Percentiles rank a stretch among this genome's conserved stretches.
phyloP scores from a whole-genome alignment of 169 alveolate genomes.

The Plasmodium ovale region DNA sequence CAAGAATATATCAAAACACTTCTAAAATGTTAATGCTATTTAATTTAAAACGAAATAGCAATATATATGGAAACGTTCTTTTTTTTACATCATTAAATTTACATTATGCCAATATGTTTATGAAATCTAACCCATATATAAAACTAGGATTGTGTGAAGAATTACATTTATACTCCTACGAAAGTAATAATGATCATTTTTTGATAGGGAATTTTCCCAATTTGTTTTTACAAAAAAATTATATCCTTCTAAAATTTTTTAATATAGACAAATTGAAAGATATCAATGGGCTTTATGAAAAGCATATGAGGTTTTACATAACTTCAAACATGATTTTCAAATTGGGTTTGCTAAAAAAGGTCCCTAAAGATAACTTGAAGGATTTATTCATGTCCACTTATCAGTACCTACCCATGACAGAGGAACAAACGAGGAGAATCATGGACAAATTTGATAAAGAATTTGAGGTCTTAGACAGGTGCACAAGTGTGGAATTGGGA shows the following conservation, averaged over 20 bases:
- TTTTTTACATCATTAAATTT: slow-evolving; percentile 76
- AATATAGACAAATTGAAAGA: slow-evolving; percentile 22
- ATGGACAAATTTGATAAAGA: slow-evolving; percentile 38
- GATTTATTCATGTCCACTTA: slow-evolving; percentile 72
- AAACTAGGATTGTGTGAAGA: slow-evolving; percentile 77
- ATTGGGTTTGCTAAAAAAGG: slow-evolving; percentile 50
- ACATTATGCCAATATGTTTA: slow-evolving; percentile 77
- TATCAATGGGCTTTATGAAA: slow-evolving; percentile 56
- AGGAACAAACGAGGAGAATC: slow-evolving; percentile 39
- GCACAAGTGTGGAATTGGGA: slow-evolving; percentile 16
- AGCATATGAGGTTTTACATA: slow-evolving; percentile 78
- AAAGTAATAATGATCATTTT: slow-evolving; percentile 73
- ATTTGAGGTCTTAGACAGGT: slow-evolving; percentile 14
- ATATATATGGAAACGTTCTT: slow-evolving; percentile 64
- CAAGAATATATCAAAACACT: slow-evolving; percentile 74
- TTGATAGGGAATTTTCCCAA: slow-evolving; percentile 72
- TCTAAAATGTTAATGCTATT: slow-evolving; percentile 64
- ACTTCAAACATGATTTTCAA: slow-evolving; percentile 75
- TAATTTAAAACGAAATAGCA: slow-evolving; percentile 49
- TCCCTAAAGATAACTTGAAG: slow-evolving; percentile 34
- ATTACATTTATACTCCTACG: slow-evolving; percentile 53
- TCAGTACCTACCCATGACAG: slow-evolving; percentile 78
- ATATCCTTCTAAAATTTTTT: slow-evolving; percentile 36
- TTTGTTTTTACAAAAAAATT: slow-evolving; percentile 37
- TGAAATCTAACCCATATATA: slow-evolving; percentile 72